Conservation (phyloP, 129 eudicot genomes). For the Chrysanthemum seticuspe region DNA sequence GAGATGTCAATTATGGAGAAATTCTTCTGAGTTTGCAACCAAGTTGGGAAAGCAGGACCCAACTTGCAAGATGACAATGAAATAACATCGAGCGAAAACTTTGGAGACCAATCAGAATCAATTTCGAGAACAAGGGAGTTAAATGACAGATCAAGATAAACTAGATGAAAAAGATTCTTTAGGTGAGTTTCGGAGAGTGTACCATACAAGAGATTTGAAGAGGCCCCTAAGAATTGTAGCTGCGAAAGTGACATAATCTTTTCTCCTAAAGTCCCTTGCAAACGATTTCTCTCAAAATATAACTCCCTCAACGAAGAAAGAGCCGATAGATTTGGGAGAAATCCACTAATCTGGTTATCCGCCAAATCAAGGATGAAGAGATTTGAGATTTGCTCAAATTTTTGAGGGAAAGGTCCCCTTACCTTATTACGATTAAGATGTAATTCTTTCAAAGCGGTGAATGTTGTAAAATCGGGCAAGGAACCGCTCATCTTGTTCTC, state of each 20-base stretch:
- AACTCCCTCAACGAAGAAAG: too few relatives aligned
- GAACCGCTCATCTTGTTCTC: constrained; percentile 1
- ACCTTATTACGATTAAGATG: not conserved
- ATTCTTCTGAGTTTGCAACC: too few relatives aligned
- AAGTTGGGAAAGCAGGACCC: too few relatives aligned
- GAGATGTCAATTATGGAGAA: constrained; percentile 18
- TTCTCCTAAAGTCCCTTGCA: constrained; percentile 29
- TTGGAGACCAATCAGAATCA: constrained; percentile 34
- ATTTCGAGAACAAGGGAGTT: too few relatives aligned
- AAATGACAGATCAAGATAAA: too few relatives aligned
- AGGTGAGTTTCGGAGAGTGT: constrained; percentile 36
- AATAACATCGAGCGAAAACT: constrained; percentile 32
- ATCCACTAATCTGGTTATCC: too few relatives aligned
- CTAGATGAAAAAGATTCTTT: not conserved
- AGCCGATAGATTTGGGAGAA: too few relatives aligned
- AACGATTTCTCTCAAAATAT: constrained; percentile 8
- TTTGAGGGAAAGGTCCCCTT: not conserved
- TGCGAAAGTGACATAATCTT: constrained; percentile 25
- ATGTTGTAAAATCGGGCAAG: too few relatives aligned
- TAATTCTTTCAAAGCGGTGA: not conserved
- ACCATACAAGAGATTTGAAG: constrained; percentile 17
- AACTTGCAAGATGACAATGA: too few relatives aligned
- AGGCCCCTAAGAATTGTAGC: constrained; percentile 16
- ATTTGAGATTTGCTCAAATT: not conserved
- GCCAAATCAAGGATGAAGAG: not conserved